Conservation (phyloP, 352 stramenopile genomes). For the Globisporangium irregulare region DNA sequence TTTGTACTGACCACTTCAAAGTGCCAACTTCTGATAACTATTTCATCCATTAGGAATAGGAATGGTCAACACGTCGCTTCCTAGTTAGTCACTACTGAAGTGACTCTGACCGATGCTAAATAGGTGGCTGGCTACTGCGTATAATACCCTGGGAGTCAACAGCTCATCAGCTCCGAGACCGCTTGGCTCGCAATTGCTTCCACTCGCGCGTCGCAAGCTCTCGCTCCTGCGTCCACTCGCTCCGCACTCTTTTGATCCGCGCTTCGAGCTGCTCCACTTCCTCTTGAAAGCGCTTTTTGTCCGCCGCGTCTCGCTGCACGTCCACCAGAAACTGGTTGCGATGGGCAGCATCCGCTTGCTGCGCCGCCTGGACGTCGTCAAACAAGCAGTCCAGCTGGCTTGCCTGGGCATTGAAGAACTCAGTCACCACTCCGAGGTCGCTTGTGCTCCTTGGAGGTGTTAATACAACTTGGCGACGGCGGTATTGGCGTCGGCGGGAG, state of each 20-base stretch:
- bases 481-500: not conserved
- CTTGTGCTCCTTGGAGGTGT: not conserved
- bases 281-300: not conserved
- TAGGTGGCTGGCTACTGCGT: no score
- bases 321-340: not conserved
- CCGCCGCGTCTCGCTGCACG: not conserved
- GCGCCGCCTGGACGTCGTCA: not conserved
- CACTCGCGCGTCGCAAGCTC: not conserved
- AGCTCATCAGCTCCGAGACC: no score
- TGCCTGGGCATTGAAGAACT: not conserved
- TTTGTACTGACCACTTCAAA: no score
- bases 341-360: not conserved
- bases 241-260: not conserved
- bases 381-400: not conserved
- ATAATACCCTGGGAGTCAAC: no score
- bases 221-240: not conserved
- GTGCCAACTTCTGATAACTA: no score
- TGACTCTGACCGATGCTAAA: no score
- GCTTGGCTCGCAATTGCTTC: not conserved
- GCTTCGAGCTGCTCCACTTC: not conserved
- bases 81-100: no score
- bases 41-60: no score
- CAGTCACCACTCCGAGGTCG: not conserved
- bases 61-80: no score
- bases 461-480: not conserved